These are phyloP conservation scores for Ocimum tenuiflorum DNA, from an alignment of 257 asterid species.

Conservation along the genomic window DNA sequence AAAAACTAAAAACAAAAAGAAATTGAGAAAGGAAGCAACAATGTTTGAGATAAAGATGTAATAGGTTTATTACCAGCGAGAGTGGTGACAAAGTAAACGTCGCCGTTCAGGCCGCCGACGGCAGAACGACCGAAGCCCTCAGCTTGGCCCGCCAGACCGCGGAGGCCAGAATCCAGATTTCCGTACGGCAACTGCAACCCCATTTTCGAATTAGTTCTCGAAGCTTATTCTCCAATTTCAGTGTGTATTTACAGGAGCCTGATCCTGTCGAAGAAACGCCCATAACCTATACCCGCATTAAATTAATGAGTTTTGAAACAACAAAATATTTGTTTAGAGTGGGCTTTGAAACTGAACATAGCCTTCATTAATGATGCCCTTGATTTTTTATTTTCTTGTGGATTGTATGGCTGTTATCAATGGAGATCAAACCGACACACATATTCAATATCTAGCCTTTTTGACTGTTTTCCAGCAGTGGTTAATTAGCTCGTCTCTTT, in stretches of 20 bases:
- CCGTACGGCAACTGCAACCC: conserved; percentile 45
- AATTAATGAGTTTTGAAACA: neutral
- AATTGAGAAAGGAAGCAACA: neutral
- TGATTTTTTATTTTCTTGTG: too few relatives aligned
- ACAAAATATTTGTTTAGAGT: neutral
- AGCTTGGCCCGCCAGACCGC: conserved; percentile 63
- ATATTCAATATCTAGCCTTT: neutral
- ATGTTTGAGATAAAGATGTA: neutral
- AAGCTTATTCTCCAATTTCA: neutral
- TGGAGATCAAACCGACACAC: conserved; percentile 10
- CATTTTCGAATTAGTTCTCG: conserved; percentile 10
- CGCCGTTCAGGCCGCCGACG: conserved; percentile 71
- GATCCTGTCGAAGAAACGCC: conserved; percentile 12
- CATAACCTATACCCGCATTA: neutral
- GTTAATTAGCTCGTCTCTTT: too few relatives aligned
- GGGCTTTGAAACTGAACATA: neutral
- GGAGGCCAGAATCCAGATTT: conserved; percentile 51
- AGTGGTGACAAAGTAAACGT: conserved; percentile 49
- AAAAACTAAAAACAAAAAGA: neutral
- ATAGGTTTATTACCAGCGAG: conserved; percentile 39
- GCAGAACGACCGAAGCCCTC: conserved; percentile 83
- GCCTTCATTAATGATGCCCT: neutral
- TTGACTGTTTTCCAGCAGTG: neutral
- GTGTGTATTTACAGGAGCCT: neutral
- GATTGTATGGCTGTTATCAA: neutral